A percentile compares a stretch with the other conserved stretches of the same genome.
These are phyloP conservation scores for Aristolochia fimbriata DNA, from an alignment of 164 flowering plant species.

Conservation along the genomic window DNA sequence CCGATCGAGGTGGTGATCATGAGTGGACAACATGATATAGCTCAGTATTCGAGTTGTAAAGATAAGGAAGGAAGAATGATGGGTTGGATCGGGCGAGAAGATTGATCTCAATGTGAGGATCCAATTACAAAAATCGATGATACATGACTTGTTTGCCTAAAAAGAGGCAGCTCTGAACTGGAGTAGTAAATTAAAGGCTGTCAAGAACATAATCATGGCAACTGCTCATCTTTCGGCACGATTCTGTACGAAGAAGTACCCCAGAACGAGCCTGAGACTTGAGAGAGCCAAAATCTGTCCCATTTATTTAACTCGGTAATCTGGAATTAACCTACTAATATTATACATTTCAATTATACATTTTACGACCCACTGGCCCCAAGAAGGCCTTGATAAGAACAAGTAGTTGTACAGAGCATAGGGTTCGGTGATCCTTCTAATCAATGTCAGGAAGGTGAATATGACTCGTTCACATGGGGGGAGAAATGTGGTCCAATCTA, in stretches of 20 bases:
- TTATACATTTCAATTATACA: too few relatives aligned
- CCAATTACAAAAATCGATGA: not conserved
- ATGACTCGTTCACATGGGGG: too few relatives aligned
- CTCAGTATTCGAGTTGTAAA: not conserved
- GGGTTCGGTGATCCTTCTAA: too few relatives aligned
- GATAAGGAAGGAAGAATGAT: not conserved
- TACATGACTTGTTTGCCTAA: not conserved
- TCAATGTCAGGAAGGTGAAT: too few relatives aligned
- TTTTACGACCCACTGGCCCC: too few relatives aligned
- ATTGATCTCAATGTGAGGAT: not conserved
- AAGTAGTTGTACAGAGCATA: too few relatives aligned
- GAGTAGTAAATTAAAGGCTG: not conserved
- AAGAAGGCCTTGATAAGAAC: too few relatives aligned
- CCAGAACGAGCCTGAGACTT: not conserved
- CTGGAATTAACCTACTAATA: too few relatives aligned
- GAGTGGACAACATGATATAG: not conserved
- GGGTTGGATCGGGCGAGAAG: not conserved
- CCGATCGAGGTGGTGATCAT: not conserved
- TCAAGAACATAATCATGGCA: not conserved
- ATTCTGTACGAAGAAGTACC: not conserved
- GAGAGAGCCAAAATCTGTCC: not conserved
- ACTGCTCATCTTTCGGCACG: not conserved
- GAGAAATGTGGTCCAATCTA: too few relatives aligned
- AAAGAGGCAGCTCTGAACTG: not conserved
- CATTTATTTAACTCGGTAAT: too few relatives aligned